These are phyloP conservation scores for Penicillium fimorum DNA, from an alignment of 495 filamentous ascomycete species.

Conservation along the genomic window DNA sequence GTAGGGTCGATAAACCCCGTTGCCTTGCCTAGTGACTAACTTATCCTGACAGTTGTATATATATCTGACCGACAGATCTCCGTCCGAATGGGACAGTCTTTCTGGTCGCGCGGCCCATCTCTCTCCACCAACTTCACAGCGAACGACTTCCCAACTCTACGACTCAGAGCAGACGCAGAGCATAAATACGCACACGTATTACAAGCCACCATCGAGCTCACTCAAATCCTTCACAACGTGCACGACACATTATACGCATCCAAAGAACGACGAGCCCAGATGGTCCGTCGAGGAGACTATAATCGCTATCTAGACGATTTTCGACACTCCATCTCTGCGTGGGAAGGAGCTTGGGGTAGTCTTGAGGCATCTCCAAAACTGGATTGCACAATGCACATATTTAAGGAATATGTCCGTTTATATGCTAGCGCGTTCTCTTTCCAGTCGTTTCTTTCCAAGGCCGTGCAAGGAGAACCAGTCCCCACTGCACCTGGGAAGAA, in stretches of 20 bases:
- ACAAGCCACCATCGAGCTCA: constrained; percentile 5
- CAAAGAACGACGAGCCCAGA: constrained; percentile 3
- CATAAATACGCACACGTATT: constrained; percentile 5
- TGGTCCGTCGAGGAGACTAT: constrained; percentile 7
- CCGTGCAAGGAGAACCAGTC: no score
- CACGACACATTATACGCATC: constrained; percentile 9
- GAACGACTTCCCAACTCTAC: constrained; percentile 6
- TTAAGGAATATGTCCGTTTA: constrained; percentile 4
- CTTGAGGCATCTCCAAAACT: constrained; percentile 6
- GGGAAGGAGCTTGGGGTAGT: constrained; percentile 1
- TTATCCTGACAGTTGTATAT: constrained; percentile 11
- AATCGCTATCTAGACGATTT: constrained; percentile 9
- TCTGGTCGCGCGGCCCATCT: constrained; percentile 7
- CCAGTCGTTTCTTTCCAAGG: constrained; percentile 7
- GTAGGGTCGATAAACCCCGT: not conserved
- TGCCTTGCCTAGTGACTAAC: not conserved
- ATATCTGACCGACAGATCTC: constrained; percentile 11
- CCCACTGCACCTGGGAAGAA: no score
- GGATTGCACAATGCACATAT: not conserved
- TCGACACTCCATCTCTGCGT: not conserved
- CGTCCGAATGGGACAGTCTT: constrained; percentile 10
- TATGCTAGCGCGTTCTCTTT: constrained; percentile 6
- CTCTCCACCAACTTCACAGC: constrained; percentile 9
- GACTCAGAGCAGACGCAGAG: not conserved
- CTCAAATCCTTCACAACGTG: not conserved